Conservation (phyloP, 2,329 filamentous ascomycete species). For the Knufia fluminis region DNA sequence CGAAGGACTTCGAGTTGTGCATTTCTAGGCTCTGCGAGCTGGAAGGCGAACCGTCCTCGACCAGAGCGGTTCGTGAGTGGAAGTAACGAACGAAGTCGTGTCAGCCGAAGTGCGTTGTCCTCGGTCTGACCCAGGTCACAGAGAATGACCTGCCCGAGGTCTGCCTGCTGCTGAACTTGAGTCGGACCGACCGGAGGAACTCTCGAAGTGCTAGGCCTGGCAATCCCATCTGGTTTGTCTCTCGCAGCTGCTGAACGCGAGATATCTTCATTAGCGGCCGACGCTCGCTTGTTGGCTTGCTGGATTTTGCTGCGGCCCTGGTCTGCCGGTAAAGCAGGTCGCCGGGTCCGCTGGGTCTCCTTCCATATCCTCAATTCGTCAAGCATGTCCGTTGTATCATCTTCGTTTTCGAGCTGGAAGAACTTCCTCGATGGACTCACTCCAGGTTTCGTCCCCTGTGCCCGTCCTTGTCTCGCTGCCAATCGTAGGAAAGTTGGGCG, state of each 20-base stretch:
- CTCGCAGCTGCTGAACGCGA: too few relatives aligned
- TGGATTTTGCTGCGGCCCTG: neutral
- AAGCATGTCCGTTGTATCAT: constrained; percentile 48
- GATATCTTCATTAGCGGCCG: too few relatives aligned
- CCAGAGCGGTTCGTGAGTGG: constrained; percentile 5
- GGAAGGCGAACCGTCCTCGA: neutral
- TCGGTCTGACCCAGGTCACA: neutral
- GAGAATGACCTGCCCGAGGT: neutral
- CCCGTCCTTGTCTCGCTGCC: constrained; percentile 44
- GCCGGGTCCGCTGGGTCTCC: neutral
- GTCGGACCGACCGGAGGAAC: neutral
- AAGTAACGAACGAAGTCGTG: constrained; percentile 4
- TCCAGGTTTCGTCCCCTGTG: constrained; percentile 34
- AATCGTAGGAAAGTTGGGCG: constrained; percentile 48
- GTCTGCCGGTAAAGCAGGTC: neutral
- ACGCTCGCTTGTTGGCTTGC: too few relatives aligned
- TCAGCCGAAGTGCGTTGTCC: neutral
- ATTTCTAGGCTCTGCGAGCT: neutral
- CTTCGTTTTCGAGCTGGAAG: constrained; percentile 41
- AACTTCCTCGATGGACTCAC: constrained; percentile 42
- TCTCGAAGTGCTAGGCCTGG: neutral
- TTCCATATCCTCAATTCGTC: constrained; percentile 28
- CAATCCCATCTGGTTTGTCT: too few relatives aligned
- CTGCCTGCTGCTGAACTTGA: neutral
- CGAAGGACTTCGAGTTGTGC: constrained; percentile 1